These are phyloP conservation scores for Tolypocladium inflatum DNA, from an alignment of 2,329 filamentous ascomycete genomes.

Conservation along the genomic window DNA sequence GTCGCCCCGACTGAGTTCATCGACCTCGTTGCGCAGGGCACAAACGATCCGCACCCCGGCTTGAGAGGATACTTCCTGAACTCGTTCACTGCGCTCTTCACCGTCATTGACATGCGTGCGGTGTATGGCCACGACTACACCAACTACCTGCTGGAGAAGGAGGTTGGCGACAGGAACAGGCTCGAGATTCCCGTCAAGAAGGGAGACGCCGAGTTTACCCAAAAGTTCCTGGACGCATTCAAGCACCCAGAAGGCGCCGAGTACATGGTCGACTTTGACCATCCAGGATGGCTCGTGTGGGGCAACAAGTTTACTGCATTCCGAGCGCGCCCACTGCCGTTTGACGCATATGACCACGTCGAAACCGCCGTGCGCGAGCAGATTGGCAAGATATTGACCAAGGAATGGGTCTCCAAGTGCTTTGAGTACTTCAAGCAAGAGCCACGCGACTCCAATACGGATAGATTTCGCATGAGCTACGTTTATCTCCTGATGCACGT, in stretches of 20 bases:
- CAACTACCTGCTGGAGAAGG: slow-evolving; percentile 75
- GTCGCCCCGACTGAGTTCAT: slow-evolving; percentile 76
- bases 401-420: slow-evolving; percentile 76
- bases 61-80: slow-evolving; percentile 73
- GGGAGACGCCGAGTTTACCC: slow-evolving; percentile 71
- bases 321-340: slow-evolving; percentile 60
- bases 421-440: slow-evolving; percentile 96
- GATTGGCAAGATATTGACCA: slow-evolving; percentile 72
- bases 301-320: slow-evolving; percentile 76
- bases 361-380: slow-evolving; percentile 66
- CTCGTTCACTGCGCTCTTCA: slow-evolving; percentile 67
- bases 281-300: slow-evolving; percentile 96
- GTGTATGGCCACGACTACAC: slow-evolving; percentile 79
- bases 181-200: slow-evolving; percentile 62
- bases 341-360: slow-evolving; percentile 65
- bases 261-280: slow-evolving; percentile 85
- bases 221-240: slow-evolving; percentile 69
- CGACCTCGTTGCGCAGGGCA: slow-evolving; percentile 70
- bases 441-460: slow-evolving; percentile 69
- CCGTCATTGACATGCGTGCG: slow-evolving; percentile 78
- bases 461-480: slow-evolving; percentile 84
- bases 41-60: slow-evolving; percentile 84
- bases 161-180: slow-evolving; percentile 62
- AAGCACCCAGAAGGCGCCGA: slow-evolving; percentile 57
- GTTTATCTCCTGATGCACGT: slow-evolving; percentile 81